Base-by-base conservation (phyloP, 257 asterid species). In the Echites panduratus region DNA sequence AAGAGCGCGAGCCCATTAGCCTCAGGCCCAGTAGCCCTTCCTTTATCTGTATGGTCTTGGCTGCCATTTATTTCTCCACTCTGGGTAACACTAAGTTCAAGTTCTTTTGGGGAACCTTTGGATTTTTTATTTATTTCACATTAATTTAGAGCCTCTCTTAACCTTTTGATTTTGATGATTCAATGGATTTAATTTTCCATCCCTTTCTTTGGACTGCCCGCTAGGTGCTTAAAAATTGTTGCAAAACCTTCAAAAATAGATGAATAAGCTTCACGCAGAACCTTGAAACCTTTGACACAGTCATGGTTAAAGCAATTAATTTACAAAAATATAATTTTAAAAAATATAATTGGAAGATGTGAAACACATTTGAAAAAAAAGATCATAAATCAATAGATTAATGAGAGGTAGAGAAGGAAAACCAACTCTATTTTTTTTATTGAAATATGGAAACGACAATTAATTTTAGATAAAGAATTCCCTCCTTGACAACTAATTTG, bases 221-320 rank as follows among this genome's bases (percentile, higher is more conserved):
- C 70, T 76, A 16, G 32, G 83, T 66, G 82, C 73, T 70, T 24
- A 82, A 69, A n/a, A 76, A 86, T 76, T 71, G 95, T 81, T 68
- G 83, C 76, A 82, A 93, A 93, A 59, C 88, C 88, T 82, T 91
- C 96, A 81, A 93, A 91, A 54, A 93, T 88, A 4, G 97, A 88
- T 9, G 95, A 75, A 87, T 91, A 93, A 66, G 98, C 88, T 76
- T 89, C 92, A 62, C 85, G 85, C 77, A 93, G 96, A 65, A 91
- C 74, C 80, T 84, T 81, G 84, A 96, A 84, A 70, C 96, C 97
- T 70, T 82, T 71, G 41, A 79, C 77, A 68, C 91, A 93, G 80
- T 93, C 96, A 77, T 81, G 82, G 70, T 86, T 68, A 45, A 93
- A 95, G 80, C 83, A 89, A 78, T 89, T 87, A 8, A 82, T 93